These are phyloP conservation scores for Kodamaea laetipori DNA, from an alignment of 805 yeast genomes.

Conservation along the genomic window DNA sequence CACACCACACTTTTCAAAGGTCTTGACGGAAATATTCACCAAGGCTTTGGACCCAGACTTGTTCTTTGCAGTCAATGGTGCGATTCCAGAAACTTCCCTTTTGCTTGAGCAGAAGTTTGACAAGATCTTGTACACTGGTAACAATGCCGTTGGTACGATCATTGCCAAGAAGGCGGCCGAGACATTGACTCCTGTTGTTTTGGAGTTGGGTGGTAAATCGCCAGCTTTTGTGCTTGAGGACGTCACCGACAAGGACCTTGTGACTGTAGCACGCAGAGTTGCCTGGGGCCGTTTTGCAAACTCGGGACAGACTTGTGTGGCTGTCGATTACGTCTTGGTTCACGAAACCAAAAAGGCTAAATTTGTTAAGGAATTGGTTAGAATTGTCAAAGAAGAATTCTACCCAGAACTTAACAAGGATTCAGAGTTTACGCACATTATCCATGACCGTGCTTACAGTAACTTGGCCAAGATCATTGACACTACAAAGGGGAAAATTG, in stretches of 20 bases:
- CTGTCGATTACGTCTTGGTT: conserved; percentile 81
- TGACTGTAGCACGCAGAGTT: conserved; percentile 57
- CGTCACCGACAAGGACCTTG: conserved; percentile 45
- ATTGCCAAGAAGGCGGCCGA: conserved; percentile 84
- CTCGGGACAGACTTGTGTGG: conserved; percentile 89
- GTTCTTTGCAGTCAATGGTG: conserved; percentile 72
- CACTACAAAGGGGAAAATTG: conserved; percentile 54
- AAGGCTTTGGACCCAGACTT: conserved; percentile 57
- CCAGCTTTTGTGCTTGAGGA: conserved; percentile 71
- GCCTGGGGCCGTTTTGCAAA: conserved; percentile 79
- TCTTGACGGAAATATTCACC: conserved; percentile 57
- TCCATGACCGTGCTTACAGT: conserved; percentile 55
- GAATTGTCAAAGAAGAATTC: conserved; percentile 43
- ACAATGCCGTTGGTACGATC: conserved; percentile 70
- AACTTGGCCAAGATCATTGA: conserved; percentile 48
- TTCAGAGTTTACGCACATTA: conserved; percentile 56
- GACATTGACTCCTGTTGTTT: conserved; percentile 72
- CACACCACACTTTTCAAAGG: conserved; percentile 60
- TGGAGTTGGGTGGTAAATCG: conserved; percentile 92
- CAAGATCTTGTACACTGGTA: conserved; percentile 86
- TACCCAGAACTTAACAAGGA: conserved; percentile 41
- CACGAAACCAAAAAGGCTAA: conserved; percentile 57
- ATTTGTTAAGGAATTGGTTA: conserved; percentile 46
- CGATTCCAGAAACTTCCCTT: conserved; percentile 58
- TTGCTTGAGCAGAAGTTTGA: conserved; percentile 70